These are phyloP conservation scores for Puccinia polysora DNA, from an alignment of 1,284 basidiomycete genomes.

Conservation along the genomic window DNA sequence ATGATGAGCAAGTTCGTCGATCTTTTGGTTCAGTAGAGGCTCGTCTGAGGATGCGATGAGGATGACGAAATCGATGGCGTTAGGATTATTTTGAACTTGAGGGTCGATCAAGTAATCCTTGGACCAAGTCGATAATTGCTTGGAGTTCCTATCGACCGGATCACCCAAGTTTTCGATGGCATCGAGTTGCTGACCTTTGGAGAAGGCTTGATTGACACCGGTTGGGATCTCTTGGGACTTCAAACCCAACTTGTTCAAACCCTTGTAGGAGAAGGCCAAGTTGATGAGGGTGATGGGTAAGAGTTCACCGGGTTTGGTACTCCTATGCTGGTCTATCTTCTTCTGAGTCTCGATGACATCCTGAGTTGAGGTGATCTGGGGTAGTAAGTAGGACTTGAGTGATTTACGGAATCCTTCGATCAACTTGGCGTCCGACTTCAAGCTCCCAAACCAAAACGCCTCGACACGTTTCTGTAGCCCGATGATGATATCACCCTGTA, in stretches of 20 bases:
- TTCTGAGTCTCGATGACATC: slow-evolving; percentile 33
- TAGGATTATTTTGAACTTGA: not conserved
- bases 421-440: slow-evolving; percentile 19
- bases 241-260: slow-evolving; percentile 25
- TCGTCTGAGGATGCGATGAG: slow-evolving; percentile 31
- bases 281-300: slow-evolving; percentile 36
- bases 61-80: slow-evolving; percentile 31
- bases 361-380: slow-evolving; percentile 33
- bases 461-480: slow-evolving; percentile 41
- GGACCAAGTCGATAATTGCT: slow-evolving; percentile 40
- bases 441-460: slow-evolving; percentile 24
- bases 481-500: slow-evolving; percentile 42
- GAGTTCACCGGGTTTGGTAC: not conserved
- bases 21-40: not conserved
- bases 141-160: slow-evolving; percentile 22
- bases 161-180: slow-evolving; percentile 40
- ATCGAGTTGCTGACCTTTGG: slow-evolving; percentile 21
- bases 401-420: slow-evolving; percentile 19
- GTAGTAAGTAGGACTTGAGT: slow-evolving; percentile 27
- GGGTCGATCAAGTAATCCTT: slow-evolving; percentile 20
- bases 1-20: not conserved
- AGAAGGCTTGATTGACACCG: slow-evolving; percentile 4
- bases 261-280: slow-evolving; percentile 28
- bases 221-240: slow-evolving; percentile 25
- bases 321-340: slow-evolving; percentile 36